Percentiles rank a stretch among this genome's conserved stretches.
phyloP scores from a whole-genome alignment of 2,329 filamentous ascomycete genomes.

The Dactylellina parvicollis region DNA sequence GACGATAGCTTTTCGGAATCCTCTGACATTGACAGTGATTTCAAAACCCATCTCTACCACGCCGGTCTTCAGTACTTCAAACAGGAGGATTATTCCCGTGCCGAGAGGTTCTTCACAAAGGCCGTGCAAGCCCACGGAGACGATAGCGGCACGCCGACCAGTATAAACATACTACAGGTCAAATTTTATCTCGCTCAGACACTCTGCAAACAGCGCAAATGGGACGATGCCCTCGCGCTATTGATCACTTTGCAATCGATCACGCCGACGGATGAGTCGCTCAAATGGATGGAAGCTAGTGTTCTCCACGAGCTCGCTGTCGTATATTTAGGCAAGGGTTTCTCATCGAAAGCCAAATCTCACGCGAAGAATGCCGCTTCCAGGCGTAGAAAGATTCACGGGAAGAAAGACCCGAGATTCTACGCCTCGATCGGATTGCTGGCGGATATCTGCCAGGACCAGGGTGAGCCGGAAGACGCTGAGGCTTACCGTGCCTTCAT shows the following conservation, averaged over 20 bases:
- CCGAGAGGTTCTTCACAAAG: slow-evolving; percentile 50
- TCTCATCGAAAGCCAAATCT: slow-evolving; percentile 5
- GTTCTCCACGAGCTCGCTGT: slow-evolving; percentile 43
- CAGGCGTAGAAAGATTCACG: slow-evolving; percentile 35
- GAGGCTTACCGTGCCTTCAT: slow-evolving; percentile 44
- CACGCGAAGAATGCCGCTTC: slow-evolving; percentile 34
- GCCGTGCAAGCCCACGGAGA: slow-evolving; percentile 23
- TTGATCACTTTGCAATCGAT: slow-evolving; percentile 11
- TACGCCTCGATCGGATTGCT: slow-evolving; percentile 33
- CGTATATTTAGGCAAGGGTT: slow-evolving; percentile 39
- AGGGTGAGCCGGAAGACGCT: slow-evolving; percentile 34
- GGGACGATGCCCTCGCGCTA: slow-evolving; percentile 32
- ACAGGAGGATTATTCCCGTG: slow-evolving; percentile 26
- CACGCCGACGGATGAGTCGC: slow-evolving; percentile 9
- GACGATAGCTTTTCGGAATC: slow-evolving; percentile 32
- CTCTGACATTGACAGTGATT: slow-evolving; percentile 52
- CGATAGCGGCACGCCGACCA: slow-evolving; percentile 1
- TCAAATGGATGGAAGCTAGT: slow-evolving; percentile 39
- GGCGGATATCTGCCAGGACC: slow-evolving; percentile 42
- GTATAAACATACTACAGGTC: slow-evolving; percentile 2
- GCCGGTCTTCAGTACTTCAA: slow-evolving; percentile 45
- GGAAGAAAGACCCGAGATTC: slow-evolving; percentile 37
- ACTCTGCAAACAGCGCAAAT: slow-evolving; percentile 32
- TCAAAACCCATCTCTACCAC: slow-evolving; percentile 32
- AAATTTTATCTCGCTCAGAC: slow-evolving; percentile 50